phyloP scores from a whole-genome alignment of 306 rosid genomes.

The Albizia julibrissin region DNA sequence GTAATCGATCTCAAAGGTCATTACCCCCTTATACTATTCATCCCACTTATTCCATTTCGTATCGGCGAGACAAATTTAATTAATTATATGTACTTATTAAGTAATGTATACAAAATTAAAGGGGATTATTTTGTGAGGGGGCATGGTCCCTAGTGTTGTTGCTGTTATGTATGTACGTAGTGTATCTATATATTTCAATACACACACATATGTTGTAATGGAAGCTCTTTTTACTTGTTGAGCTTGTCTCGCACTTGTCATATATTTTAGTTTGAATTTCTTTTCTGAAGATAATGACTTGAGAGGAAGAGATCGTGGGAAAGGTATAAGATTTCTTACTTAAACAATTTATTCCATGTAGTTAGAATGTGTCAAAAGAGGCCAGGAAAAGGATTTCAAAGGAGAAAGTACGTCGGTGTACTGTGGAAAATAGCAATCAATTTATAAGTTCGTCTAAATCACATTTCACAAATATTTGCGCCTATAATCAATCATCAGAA shows the following conservation, averaged over 20 bases:
- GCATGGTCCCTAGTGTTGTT: constrained; percentile 38
- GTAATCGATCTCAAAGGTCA: constrained; percentile 17
- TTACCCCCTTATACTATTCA: not conserved
- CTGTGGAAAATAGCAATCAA: not conserved
- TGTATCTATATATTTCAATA: constrained; percentile 42
- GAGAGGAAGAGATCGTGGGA: constrained; percentile 37
- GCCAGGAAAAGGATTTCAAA: constrained; percentile 12
- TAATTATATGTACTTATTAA: not conserved
- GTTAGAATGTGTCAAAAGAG: constrained; percentile 35
- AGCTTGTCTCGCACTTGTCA: constrained; percentile 42
- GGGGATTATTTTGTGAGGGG: constrained; percentile 25
- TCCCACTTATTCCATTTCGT: constrained; percentile 31
- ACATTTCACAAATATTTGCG: not conserved
- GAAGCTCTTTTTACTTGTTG: constrained; percentile 34
- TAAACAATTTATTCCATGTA: constrained; percentile 31
- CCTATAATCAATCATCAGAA: constrained; percentile 20
- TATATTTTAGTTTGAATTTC: constrained; percentile 28
- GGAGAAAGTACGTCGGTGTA: constrained; percentile 12
- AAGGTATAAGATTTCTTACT: constrained; percentile 40
- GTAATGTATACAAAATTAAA: constrained; percentile 11
- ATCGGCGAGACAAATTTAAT: constrained; percentile 31
- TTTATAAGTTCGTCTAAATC: not conserved
- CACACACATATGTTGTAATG: constrained; percentile 33
- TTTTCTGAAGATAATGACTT: constrained; percentile 49
- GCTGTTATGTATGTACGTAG: not conserved